These are phyloP conservation scores for Coniochaeta prunicola DNA, from an alignment of 2,329 filamentous ascomycete species.

Conservation along the genomic window DNA sequence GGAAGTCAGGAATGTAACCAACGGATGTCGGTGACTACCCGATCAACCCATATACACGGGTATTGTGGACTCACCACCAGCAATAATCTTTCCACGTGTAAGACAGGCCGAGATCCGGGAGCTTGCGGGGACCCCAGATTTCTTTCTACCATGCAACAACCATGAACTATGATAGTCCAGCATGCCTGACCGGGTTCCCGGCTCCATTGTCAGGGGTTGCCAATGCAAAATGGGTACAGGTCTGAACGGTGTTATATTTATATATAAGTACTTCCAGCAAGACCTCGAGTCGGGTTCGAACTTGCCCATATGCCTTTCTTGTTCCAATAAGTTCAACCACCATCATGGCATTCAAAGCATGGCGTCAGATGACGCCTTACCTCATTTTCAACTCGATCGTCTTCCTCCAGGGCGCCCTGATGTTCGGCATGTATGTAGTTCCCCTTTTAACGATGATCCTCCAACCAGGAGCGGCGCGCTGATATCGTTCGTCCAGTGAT, in stretches of 20 bases:
- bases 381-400: conserved; percentile 9
- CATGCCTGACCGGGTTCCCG: too few relatives aligned
- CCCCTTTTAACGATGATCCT: not conserved
- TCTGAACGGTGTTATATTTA: not conserved
- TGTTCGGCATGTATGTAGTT: conserved; percentile 11
- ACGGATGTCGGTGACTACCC: not conserved
- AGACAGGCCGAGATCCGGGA: not conserved
- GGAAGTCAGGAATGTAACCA: too few relatives aligned
- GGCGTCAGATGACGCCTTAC: conserved; percentile 10
- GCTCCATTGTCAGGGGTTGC: too few relatives aligned
- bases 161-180: too few relatives aligned
- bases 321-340: not conserved
- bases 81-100: not conserved
- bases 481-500: conserved; percentile 4
- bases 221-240: too few relatives aligned
- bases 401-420: conserved; percentile 10
- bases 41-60: too few relatives aligned
- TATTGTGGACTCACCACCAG: too few relatives aligned
- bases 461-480: not conserved
- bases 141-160: too few relatives aligned
- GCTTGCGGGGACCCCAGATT: not conserved
- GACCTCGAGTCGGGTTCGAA: too few relatives aligned
- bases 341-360: conserved; percentile 2
- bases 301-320: not conserved
- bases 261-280: too few relatives aligned